Evolutionary conservation across 768 basidiomycete species (phyloP).

Genomic region (Brasilioporus rufonigricans): DNA sequence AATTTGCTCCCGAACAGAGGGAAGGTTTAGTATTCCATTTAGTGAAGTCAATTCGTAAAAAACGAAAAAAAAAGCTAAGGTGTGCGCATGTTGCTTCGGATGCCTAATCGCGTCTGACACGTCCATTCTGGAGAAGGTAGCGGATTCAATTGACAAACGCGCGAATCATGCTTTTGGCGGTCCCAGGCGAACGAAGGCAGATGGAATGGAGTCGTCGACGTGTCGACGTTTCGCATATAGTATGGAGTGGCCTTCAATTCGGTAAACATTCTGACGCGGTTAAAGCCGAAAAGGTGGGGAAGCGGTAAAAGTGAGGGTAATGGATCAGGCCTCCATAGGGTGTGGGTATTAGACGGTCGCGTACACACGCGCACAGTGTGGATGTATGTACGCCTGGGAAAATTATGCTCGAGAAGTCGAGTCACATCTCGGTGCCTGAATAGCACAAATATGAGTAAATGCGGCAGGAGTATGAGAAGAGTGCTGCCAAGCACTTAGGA

Average conservation of each 20-base stretch:
- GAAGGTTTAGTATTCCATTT: not conserved
- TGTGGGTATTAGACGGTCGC: not conserved
- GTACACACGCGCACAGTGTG: not conserved
- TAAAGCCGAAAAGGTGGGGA: too few relatives aligned
- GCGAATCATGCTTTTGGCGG: not conserved
- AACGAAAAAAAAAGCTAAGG: not conserved
- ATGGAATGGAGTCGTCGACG: not conserved
- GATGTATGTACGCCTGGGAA: not conserved
- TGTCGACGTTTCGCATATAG: not conserved
- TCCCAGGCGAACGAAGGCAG: not conserved
- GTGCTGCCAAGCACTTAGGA: not conserved
- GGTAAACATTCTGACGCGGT: not conserved
- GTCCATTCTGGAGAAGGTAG: not conserved
- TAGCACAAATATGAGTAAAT: slow-evolving; percentile 12
- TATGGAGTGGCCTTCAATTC: not conserved
- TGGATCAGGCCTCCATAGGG: not conserved
- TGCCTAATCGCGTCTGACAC: not conserved
- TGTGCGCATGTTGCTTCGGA: not conserved
- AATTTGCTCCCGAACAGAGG: not conserved
- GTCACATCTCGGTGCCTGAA: slow-evolving; percentile 17
- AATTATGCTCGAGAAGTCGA: not conserved
- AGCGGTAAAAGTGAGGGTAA: not conserved
- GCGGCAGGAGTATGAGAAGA: not conserved
- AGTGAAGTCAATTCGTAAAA: not conserved
- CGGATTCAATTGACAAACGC: not conserved